Evolutionary conservation across 2,329 filamentous ascomycete genomes (phyloP).

Genomic region (Penicillium sp.): DNA sequence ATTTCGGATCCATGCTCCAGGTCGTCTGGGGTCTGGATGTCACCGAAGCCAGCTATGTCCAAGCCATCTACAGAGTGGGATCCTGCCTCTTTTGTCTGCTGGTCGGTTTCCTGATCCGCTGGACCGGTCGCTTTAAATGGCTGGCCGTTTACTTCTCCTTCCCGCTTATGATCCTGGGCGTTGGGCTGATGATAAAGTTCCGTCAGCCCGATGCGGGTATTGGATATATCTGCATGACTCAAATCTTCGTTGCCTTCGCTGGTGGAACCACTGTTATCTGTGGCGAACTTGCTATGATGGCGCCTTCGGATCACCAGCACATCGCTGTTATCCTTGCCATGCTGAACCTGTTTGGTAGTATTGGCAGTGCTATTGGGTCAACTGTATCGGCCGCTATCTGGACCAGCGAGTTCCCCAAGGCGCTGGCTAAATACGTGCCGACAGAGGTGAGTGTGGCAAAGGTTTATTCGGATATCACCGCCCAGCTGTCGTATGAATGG

Average conservation of each 20-base stretch:
- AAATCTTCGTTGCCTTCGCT: constrained; percentile 20
- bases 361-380: constrained; percentile 16
- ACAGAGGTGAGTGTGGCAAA: neutral
- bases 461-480: constrained; percentile 3
- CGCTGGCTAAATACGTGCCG: neutral
- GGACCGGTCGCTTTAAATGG: constrained; percentile 17
- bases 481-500: neutral
- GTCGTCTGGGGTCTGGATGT: constrained; percentile 15
- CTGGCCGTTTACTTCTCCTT: constrained; percentile 12
- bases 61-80: constrained; percentile 19
- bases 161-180: constrained; percentile 17
- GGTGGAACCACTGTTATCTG: constrained; percentile 16
- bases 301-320: constrained; percentile 15
- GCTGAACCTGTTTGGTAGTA: constrained; percentile 11
- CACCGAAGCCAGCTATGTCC: constrained; percentile 17
- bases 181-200: constrained; percentile 23
- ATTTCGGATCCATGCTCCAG: constrained; percentile 16
- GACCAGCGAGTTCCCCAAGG: constrained; percentile 17
- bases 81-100: constrained; percentile 15
- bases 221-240: constrained; percentile 17
- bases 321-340: constrained; percentile 18
- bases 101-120: constrained; percentile 15
- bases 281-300: constrained; percentile 19
- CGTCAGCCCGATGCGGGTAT: constrained; percentile 14
- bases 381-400: constrained; percentile 22